Base-by-base conservation (phyloP, 495 filamentous ascomycete species). In the Penicillium canariense region DNA sequence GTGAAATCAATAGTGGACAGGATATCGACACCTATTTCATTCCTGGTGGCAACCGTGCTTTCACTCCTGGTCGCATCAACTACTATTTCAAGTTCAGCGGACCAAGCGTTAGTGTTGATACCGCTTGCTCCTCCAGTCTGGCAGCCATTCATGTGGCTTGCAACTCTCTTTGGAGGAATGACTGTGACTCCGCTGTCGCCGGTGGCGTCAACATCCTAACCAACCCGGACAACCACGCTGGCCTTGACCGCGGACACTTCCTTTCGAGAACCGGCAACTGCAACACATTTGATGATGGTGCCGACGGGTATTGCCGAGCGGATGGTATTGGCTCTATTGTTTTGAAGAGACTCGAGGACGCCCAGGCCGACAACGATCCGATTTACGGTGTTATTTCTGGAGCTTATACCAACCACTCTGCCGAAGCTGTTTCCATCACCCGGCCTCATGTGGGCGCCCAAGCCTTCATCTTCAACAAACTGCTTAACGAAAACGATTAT, bases 11-110 rank as follows among this genome's bases (percentile, higher is more conserved):
- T 68, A 89, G 87, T 43, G 87, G 87, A 14, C 85, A 97, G 61
- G 89, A 96, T 54, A 85, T 96, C 51, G 91, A 96, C 67, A 96
- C 91, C 1, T 96, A 96, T 67, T 96, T 86, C 72, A 96, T 96
- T 64, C 90, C 91, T 0, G 91, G 91, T 43, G 91, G 88, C 61
- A 87, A 92, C 15, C 82, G 90, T 36, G 91, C 91, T 14, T 96
- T 96, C 54, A 87, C 86, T 2, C 90, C 92, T 0, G 92, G 91
- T 3, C 81, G 91, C 27, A 92, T 96, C 65, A 96, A 94, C 61
- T 87, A 87, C 63, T 87, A 89, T 62, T 90, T 96, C 67, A 91
- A 91, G 48, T 95, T 96, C 67, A 87, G 83, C 56, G 91, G 91
- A 0, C 91, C 91, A 0, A 94, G 88, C 58, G 83, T 89, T 64